Percentiles rank a stretch among this genome's conserved stretches.
Conservation (phyloP, 768 basidiomycete species). For the Paxillus rubicundulus region DNA sequence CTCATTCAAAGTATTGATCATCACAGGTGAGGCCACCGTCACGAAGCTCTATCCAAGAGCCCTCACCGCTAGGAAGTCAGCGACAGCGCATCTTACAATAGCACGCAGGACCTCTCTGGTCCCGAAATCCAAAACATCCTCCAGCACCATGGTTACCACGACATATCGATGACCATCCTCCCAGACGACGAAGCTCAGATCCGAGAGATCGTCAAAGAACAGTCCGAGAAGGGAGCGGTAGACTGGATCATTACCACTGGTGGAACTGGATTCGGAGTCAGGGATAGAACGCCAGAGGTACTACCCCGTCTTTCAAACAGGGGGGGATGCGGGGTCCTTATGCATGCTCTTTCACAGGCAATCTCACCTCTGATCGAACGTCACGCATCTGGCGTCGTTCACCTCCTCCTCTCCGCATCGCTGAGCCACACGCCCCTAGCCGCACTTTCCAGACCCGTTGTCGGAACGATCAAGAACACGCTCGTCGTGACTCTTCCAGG, state of each 20-base stretch:
- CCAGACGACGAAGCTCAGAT: conserved; percentile 64
- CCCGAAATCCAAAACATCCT: conserved; percentile 58
- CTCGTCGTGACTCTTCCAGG: conserved; percentile 83
- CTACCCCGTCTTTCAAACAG: background rate
- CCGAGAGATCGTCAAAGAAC: conserved; percentile 42
- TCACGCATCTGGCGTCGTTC: conserved; percentile 67
- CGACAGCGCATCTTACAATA: conserved; percentile 59
- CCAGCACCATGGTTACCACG: conserved; percentile 35
- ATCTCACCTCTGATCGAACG: conserved; percentile 64
- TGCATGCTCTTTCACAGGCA: conserved; percentile 39
- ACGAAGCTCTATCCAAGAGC: background rate
- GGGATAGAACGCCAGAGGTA: conserved; percentile 86
- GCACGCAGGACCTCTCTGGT: conserved; percentile 60
- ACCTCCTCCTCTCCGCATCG: conserved; percentile 67
- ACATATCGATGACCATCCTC: conserved; percentile 46
- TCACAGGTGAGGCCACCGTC: conserved; percentile 23
- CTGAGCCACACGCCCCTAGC: conserved; percentile 75
- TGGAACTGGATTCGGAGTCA: conserved; percentile 81
- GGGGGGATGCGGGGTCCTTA: background rate
- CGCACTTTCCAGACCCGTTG: conserved; percentile 79
- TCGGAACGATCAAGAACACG: conserved; percentile 64
- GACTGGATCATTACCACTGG: conserved; percentile 84
- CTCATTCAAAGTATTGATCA: conserved; percentile 21
- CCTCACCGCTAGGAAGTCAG: conserved; percentile 44
- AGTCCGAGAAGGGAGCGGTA: conserved; percentile 44